phyloP scores from a whole-genome alignment of 192 early-diverging fungal genomes.

The Backusella psychrophila region DNA sequence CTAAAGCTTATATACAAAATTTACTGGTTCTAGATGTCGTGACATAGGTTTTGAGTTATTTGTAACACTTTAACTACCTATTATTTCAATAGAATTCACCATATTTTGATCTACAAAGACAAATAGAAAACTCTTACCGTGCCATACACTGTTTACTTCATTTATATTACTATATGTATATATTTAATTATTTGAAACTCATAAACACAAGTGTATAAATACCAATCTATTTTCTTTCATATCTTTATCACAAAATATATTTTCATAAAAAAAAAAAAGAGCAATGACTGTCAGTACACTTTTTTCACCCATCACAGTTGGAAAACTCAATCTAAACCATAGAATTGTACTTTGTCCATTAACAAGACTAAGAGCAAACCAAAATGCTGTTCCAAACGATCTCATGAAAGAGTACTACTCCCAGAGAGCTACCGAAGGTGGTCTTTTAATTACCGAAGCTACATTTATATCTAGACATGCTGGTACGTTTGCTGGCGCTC shows the following conservation, averaged over 20 bases:
- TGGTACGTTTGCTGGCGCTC: slow-evolving; percentile 20
- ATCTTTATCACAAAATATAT: background rate
- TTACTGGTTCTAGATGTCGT: background rate
- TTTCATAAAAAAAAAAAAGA: background rate
- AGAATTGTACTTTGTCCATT: slow-evolving; percentile 21
- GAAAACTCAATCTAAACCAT: slow-evolving; percentile 12
- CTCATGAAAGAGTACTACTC: slow-evolving; percentile 18
- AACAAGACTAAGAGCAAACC: slow-evolving; percentile 9
- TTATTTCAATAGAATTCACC: background rate
- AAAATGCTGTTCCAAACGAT: slow-evolving; percentile 11
- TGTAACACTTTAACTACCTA: too few relatives aligned
- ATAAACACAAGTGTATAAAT: background rate
- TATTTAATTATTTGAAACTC: background rate
- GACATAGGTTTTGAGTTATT: background rate
- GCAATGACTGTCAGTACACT: background rate
- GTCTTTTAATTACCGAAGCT: slow-evolving; percentile 27
- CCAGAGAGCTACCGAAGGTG: slow-evolving; percentile 22
- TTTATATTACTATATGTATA: background rate
- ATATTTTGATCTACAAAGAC: background rate
- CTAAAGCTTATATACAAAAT: background rate
- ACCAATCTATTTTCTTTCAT: background rate
- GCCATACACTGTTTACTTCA: background rate
- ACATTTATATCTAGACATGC: slow-evolving; percentile 8
- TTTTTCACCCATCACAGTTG: slow-evolving; percentile 22
- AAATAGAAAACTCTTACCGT: background rate